Base-by-base conservation (phyloP, 768 basidiomycete genomes). In the Crassisporium funariophilum region DNA sequence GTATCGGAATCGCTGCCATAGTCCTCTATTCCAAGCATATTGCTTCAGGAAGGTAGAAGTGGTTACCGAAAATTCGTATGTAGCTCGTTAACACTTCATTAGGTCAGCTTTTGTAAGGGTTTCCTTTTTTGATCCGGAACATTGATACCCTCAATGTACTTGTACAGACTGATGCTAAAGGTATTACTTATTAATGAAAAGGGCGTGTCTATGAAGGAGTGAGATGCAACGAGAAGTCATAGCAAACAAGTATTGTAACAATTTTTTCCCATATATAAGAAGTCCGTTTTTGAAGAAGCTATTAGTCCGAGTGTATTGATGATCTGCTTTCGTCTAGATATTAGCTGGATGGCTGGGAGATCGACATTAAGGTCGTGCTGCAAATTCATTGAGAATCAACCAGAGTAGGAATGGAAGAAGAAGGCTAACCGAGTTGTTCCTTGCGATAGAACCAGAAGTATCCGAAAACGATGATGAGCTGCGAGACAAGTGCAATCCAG, bases 371-470 rank as follows among this genome's bases (percentile, higher is more conserved):
- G 59, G 59, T 43, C 59, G 59, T 49, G 58, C 54, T 63, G 47
- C 13, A 49, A 23, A 27, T 9, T 1, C 33, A 7, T 42, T 56
- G 20, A 53, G 43, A 38, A 41, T 44, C 15, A 38, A 21, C 12
- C 15, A n/a, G 35, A 16, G 42, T 41, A 27, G 17, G 2, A 41
- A 44, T n/a, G 40, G 25, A 20, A 35, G 11, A 19, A 51, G 13
- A 56, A 12, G 43, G 75, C 87, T 42, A 63, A 88, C 88, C 68
- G 50, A 95, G 80, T 65, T 95, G 93, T 69, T 95, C 93, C 71
- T 91, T 93, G 66, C 93, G 84, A 70, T 95, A 95, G 81, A 95
- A 95, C 90, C 90, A 90, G 75, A 94, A 93, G 72, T 95, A 95
- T 16, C 93, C 93, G 50, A 85, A 67, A 47, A 95, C 91, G 60